Conservation (phyloP, 148 eudicot genomes). For the Diospyros lotus region DNA sequence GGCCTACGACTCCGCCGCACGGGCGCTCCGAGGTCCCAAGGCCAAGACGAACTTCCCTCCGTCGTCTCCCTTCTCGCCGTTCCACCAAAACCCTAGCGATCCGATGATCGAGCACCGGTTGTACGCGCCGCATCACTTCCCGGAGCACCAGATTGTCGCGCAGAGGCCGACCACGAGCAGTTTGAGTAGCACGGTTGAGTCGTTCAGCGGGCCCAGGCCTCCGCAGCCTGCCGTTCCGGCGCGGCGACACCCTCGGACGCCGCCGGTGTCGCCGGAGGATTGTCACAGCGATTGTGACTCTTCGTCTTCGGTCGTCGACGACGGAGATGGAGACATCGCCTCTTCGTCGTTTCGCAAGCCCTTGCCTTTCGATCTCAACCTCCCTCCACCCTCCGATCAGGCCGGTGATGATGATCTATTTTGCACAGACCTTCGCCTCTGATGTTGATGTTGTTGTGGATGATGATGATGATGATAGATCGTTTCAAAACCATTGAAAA, state of each 20-base stretch:
- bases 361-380: slow-evolving; percentile 42
- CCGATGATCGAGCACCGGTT: slow-evolving; percentile 19
- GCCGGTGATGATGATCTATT: slow-evolving; percentile 21
- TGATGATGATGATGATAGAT: neutral
- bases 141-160: slow-evolving; percentile 14
- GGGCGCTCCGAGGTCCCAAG: slow-evolving; percentile 55
- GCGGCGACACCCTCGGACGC: slow-evolving; percentile 18
- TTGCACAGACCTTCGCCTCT: slow-evolving; percentile 38
- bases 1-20: slow-evolving; percentile 70
- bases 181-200: slow-evolving; percentile 73
- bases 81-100: slow-evolving; percentile 19
- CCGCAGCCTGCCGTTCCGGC: slow-evolving; percentile 1
- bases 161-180: slow-evolving; percentile 57
- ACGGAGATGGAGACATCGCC: slow-evolving; percentile 27
- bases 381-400: slow-evolving; percentile 31
- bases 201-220: slow-evolving; percentile 43
- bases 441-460: slow-evolving; percentile 4
- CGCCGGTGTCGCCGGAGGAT: slow-evolving; percentile 27
- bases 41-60: slow-evolving; percentile 72
- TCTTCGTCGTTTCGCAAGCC: slow-evolving; percentile 24
- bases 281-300: slow-evolving; percentile 55
- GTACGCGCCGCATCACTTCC: slow-evolving; percentile 19
- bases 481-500: slow-evolving; percentile 13
- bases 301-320: slow-evolving; percentile 47
- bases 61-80: slow-evolving; percentile 12